Percentiles rank a stretch among this genome's conserved stretches.
Conservation (phyloP, 1,284 basidiomycete species). For the Abortiporus biennis region DNA sequence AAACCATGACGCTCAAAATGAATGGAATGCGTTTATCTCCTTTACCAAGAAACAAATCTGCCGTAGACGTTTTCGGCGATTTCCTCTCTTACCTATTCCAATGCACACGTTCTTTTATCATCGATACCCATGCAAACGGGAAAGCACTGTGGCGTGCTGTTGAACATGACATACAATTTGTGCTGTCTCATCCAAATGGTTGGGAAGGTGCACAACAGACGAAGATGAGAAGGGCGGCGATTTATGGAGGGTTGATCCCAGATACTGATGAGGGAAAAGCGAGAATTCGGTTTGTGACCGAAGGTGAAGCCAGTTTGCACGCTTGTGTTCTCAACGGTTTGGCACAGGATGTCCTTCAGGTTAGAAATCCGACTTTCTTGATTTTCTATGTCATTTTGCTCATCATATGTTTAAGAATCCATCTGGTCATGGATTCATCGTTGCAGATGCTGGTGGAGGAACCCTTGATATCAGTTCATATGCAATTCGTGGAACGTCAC, state of each 20-base stretch:
- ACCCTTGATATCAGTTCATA: slow-evolving; percentile 77
- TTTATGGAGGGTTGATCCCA: slow-evolving; percentile 60
- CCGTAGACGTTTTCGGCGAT: slow-evolving; percentile 72
- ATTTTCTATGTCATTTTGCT: slow-evolving; percentile 1
- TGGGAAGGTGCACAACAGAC: slow-evolving; percentile 80
- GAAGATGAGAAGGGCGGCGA: slow-evolving; percentile 65
- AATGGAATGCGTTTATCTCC: slow-evolving; percentile 70
- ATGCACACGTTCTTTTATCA: slow-evolving; percentile 68
- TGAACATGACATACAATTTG: slow-evolving; percentile 61
- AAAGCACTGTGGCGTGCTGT: slow-evolving; percentile 57
- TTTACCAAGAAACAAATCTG: slow-evolving; percentile 57
- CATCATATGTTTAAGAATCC: slow-evolving; percentile 39
- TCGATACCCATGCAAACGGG: slow-evolving; percentile 69
- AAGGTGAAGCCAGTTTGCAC: slow-evolving; percentile 76
- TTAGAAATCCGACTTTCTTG: slow-evolving; percentile 26
- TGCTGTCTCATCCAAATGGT: slow-evolving; percentile 73
- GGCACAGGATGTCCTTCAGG: slow-evolving; percentile 67
- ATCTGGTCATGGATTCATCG: slow-evolving; percentile 67
- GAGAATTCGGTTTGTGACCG: slow-evolving; percentile 70
- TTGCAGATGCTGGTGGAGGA: slow-evolving; percentile 75
- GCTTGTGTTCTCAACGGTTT: slow-evolving; percentile 70
- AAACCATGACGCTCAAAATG: slow-evolving; percentile 71
- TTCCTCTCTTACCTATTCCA: slow-evolving; percentile 68
- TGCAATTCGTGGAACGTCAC: slow-evolving; percentile 56
- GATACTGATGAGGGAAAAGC: slow-evolving; percentile 66